Evolutionary conservation across 257 asterid species (phyloP).

Genomic region (Coffea canephora): DNA sequence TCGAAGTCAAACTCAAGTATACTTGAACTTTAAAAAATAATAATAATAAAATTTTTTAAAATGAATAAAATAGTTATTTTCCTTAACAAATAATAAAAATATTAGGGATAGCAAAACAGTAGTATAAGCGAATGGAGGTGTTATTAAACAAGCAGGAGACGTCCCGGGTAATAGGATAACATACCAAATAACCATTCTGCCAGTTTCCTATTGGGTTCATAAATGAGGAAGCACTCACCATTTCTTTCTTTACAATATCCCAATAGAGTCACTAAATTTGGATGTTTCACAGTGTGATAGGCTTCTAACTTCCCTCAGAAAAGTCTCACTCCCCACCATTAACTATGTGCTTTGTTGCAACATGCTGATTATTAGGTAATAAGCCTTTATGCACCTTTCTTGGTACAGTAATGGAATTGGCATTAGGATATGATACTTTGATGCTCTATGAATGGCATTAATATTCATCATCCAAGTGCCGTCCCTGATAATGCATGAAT

Average conservation of each 20-base stretch:
- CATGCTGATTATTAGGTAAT: conserved; percentile 15
- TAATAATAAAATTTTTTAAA: no score
- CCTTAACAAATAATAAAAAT: no score
- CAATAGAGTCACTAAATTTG: conserved; percentile 29
- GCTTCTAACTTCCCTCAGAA: conserved; percentile 33
- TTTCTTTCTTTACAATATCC: conserved; percentile 20
- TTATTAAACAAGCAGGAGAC: neutral
- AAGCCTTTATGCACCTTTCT: conserved; percentile 31
- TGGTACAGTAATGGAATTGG: neutral
- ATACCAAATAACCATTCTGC: conserved; percentile 35
- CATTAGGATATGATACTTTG: neutral
- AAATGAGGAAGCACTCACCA: conserved; percentile 19
- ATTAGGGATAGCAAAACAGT: no score
- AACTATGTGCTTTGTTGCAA: conserved; percentile 28
- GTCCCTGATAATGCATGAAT: neutral
- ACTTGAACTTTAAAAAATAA: no score
- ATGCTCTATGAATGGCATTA: neutral
- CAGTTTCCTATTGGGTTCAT: conserved; percentile 33
- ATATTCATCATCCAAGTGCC: neutral
- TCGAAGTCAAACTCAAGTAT: no score
- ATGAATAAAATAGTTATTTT: no score
- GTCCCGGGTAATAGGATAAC: neutral
- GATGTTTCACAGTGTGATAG: conserved; percentile 25
- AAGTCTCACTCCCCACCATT: conserved; percentile 26
- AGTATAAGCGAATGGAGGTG: neutral